These are phyloP conservation scores for Hebeloma cylindrosporum DNA, from an alignment of 768 basidiomycete genomes.

Conservation along the genomic window DNA sequence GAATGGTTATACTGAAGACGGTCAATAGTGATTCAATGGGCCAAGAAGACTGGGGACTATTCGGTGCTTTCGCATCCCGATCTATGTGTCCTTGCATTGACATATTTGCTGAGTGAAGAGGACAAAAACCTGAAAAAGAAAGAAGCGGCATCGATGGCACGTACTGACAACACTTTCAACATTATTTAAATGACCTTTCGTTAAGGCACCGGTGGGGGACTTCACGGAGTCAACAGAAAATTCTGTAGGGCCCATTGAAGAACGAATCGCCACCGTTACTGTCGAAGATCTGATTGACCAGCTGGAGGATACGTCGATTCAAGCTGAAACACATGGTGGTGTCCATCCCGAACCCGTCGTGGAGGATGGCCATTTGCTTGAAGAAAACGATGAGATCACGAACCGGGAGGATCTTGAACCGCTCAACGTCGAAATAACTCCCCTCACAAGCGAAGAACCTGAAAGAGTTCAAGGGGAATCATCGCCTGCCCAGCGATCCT, in stretches of 20 bases:
- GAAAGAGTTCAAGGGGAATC: constrained; percentile 9
- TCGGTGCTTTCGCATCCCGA: constrained; percentile 89
- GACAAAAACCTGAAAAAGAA: constrained; percentile 36
- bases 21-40: constrained; percentile 76
- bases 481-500: constrained; percentile 18
- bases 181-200: no score
- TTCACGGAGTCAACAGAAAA: constrained; percentile 6
- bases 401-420: constrained; percentile 31
- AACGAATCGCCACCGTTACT: constrained; percentile 8
- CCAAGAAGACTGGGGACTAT: constrained; percentile 97
- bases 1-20: background rate
- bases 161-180: no score
- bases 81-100: constrained; percentile 87
- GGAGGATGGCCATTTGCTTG: constrained; percentile 10
- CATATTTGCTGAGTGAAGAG: constrained; percentile 70
- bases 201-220: no score
- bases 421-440: constrained; percentile 46
- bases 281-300: constrained; percentile 19
- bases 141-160: constrained; percentile 22
- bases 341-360: constrained; percentile 5
- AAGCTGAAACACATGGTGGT: constrained; percentile 19
- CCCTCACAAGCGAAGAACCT: constrained; percentile 26
- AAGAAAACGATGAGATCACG: constrained; percentile 8
- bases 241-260: constrained; percentile 1
- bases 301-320: constrained; percentile 13